phyloP scores from a whole-genome alignment of 306 rosid species.

The Biancaea sappan region DNA sequence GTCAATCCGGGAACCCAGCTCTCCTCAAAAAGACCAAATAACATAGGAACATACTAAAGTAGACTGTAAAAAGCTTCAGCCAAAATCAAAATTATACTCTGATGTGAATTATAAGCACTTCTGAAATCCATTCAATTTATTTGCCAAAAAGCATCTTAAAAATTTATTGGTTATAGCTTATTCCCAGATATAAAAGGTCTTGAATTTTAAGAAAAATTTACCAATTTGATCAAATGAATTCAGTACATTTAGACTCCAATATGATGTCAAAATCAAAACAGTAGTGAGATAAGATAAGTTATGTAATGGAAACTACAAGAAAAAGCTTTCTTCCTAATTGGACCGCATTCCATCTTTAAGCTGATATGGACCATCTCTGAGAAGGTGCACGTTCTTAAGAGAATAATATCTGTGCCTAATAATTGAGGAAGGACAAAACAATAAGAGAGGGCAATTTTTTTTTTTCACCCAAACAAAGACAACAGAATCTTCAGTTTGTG shows the following conservation, averaged over 20 bases:
- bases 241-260: not conserved
- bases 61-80: not conserved
- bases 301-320: not conserved
- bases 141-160: not conserved
- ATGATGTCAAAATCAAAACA: not conserved
- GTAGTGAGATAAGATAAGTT: not conserved
- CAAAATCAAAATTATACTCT: not conserved
- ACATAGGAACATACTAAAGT: not conserved
- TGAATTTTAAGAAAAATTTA: not conserved
- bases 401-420: not conserved
- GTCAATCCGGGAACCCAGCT: too few relatives aligned
- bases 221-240: not conserved
- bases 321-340: not conserved
- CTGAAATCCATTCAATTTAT: not conserved
- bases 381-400: not conserved
- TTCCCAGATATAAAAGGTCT: not conserved
- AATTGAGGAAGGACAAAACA: not conserved
- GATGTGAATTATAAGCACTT: not conserved
- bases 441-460: not conserved
- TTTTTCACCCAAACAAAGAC: not conserved
- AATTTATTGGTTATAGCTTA: not conserved
- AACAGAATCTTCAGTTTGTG: not conserved
- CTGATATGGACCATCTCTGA: not conserved
- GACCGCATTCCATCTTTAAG: not conserved
- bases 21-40: too few relatives aligned